These are phyloP conservation scores for Xylaria hypoxylon DNA, from an alignment of 2,329 filamentous ascomycete genomes.

Conservation along the genomic window DNA sequence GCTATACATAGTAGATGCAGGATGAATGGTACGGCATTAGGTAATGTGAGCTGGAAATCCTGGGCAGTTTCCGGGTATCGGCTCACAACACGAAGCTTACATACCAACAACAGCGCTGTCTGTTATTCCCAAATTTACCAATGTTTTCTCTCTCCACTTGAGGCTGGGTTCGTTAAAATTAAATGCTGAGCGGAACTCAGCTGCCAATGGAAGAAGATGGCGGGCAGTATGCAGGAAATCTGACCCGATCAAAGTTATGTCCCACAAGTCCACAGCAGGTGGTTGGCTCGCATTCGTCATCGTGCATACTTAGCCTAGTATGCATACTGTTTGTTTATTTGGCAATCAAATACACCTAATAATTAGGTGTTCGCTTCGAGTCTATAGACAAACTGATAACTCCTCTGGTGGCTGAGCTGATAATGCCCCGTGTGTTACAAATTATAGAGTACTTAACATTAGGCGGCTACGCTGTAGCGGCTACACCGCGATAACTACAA, in stretches of 20 bases:
- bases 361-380: conserved; percentile 10
- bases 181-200: neutral
- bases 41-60: neutral
- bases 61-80: neutral
- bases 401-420: too few species aligned
- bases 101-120: neutral
- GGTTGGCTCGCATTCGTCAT: conserved; percentile 28
- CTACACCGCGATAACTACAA: too few species aligned
- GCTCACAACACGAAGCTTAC: neutral
- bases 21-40: too few species aligned
- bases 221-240: conserved; percentile 1
- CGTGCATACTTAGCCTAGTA: conserved; percentile 8
- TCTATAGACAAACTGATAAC: too few species aligned
- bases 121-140: neutral
- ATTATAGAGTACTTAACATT: too few species aligned
- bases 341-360: too few species aligned
- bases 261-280: conserved; percentile 10
- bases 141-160: neutral
- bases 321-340: too few species aligned
- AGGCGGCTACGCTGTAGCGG: too few species aligned
- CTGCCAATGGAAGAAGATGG: conserved; percentile 8
- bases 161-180: neutral
- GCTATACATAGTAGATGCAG: too few species aligned
- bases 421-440: too few species aligned
- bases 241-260: conserved; percentile 20